Evolutionary conservation across 352 stramenopile genomes (phyloP).

Genomic region (Globisporangium okanoganense): DNA sequence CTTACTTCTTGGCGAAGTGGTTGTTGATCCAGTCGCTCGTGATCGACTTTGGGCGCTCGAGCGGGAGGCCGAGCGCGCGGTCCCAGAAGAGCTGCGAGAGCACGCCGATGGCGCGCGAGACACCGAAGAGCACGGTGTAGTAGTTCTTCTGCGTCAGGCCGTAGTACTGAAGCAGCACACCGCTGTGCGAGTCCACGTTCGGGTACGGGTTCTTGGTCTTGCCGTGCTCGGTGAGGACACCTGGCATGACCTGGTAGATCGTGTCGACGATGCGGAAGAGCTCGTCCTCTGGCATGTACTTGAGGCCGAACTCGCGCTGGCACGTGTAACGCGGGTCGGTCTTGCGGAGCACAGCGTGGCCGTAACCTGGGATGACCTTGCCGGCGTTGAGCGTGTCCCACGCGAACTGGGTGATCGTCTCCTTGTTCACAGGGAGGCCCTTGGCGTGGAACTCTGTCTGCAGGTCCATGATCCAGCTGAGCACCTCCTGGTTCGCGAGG

Average conservation of each 20-base stretch:
- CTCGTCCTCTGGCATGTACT: slow-evolving; percentile 99
- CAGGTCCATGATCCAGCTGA: slow-evolving; percentile 92
- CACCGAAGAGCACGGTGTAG: slow-evolving; percentile 99
- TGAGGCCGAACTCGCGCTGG: slow-evolving; percentile 98
- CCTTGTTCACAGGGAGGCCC: slow-evolving; percentile 95
- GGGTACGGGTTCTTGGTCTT: slow-evolving; percentile 99
- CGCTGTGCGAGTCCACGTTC: slow-evolving; percentile 98
- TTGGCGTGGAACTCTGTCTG: slow-evolving; percentile 96
- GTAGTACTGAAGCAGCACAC: slow-evolving; percentile 99
- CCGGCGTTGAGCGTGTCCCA: slow-evolving; percentile 98
- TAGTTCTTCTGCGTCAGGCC: slow-evolving; percentile 99
- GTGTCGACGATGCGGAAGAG: slow-evolving; percentile 99
- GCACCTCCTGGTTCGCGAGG: slow-evolving; percentile 99
- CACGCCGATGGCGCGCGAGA: slow-evolving; percentile 97
- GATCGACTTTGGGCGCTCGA: slow-evolving; percentile 99
- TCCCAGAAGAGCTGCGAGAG: slow-evolving; percentile 99
- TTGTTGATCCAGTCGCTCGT: slow-evolving; percentile 98
- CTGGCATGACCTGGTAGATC: slow-evolving; percentile 99
- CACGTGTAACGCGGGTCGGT: slow-evolving; percentile 99
- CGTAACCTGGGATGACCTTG: slow-evolving; percentile 99
- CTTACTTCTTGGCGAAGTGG: slow-evolving; percentile 90
- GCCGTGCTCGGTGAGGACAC: slow-evolving; percentile 97
- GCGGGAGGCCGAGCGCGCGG: slow-evolving; percentile 94
- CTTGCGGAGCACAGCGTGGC: slow-evolving; percentile 98
- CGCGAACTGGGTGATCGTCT: slow-evolving; percentile 99